These are phyloP conservation scores for Puccinia novopanici DNA, from an alignment of 1,284 basidiomycete species.

Conservation along the genomic window DNA sequence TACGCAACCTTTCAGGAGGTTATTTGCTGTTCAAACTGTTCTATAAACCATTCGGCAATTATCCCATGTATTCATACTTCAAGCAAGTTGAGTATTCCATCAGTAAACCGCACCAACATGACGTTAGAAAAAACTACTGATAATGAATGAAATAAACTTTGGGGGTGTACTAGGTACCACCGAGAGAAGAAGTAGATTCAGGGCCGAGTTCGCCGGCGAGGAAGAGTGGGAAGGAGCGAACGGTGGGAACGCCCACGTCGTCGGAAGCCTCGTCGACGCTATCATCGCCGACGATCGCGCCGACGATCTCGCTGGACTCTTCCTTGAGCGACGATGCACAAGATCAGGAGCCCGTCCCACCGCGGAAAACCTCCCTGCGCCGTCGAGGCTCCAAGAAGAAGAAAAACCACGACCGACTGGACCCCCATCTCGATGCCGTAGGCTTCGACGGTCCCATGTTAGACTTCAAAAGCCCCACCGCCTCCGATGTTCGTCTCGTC, in stretches of 20 bases:
- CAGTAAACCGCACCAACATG: too few relatives aligned
- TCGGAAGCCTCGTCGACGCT: slow-evolving; percentile 26
- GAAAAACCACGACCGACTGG: background rate
- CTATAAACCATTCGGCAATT: slow-evolving; percentile 44
- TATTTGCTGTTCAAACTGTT: slow-evolving; percentile 48
- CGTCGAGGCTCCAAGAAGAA: slow-evolving; percentile 6
- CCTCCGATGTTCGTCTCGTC: slow-evolving; percentile 38
- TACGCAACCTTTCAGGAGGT: slow-evolving; percentile 4
- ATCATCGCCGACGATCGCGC: background rate
- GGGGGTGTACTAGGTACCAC: slow-evolving; percentile 33
- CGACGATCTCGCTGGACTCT: slow-evolving; percentile 10
- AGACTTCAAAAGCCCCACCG: slow-evolving; percentile 44
- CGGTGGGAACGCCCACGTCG: background rate
- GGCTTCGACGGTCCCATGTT: slow-evolving; percentile 49
- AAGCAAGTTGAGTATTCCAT: slow-evolving; percentile 34
- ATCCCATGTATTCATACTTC: slow-evolving; percentile 45
- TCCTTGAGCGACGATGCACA: background rate
- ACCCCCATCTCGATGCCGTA: background rate
- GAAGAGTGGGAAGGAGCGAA: background rate
- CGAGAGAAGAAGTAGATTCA: background rate
- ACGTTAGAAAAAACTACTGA: background rate
- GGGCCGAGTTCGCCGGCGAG: background rate
- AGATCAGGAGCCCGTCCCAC: too few relatives aligned
- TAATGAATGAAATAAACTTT: background rate
- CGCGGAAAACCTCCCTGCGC: background rate